Percentiles rank a stretch among this genome's conserved stretches.
These are phyloP conservation scores for Zoysia japonica DNA, from an alignment of 176 grass and related monocot genomes.

Conservation along the genomic window DNA sequence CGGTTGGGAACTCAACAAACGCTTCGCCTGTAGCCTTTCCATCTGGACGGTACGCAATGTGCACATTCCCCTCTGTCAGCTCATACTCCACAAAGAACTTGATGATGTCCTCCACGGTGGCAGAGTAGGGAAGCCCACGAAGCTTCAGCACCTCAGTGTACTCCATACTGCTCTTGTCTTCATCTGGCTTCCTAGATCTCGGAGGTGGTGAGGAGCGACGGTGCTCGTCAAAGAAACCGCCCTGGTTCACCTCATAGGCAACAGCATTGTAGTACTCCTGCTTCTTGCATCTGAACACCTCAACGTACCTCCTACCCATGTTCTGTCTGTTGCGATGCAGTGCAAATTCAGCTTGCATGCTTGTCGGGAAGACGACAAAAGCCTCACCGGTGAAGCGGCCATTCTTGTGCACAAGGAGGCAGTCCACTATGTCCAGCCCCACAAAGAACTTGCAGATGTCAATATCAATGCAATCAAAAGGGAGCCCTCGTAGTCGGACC, in stretches of 20 bases:
- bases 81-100: conserved; percentile 83
- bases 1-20: conserved; percentile 72
- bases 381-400: conserved; percentile 78
- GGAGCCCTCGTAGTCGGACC: conserved; percentile 77
- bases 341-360: conserved; percentile 71
- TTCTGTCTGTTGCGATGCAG: conserved; percentile 81
- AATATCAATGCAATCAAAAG: conserved; percentile 85
- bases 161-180: conserved; percentile 82
- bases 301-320: conserved; percentile 89
- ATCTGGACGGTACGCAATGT: conserved; percentile 63
- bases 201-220: conserved; percentile 45
- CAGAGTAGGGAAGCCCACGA: conserved; percentile 86
- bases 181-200: conserved; percentile 45
- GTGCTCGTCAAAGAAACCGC: conserved; percentile 53
- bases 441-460: conserved; percentile 87
- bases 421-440: conserved; percentile 84
- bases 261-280: conserved; percentile 83
- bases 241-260: conserved; percentile 82
- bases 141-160: conserved; percentile 90
- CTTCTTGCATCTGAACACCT: conserved; percentile 96
- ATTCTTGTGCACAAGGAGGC: conserved; percentile 79
- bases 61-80: conserved; percentile 69
- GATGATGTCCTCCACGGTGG: conserved; percentile 61
- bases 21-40: conserved; percentile 84
- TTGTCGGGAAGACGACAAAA: conserved; percentile 71